These are phyloP conservation scores for Nicotiana otophora DNA, from an alignment of 257 asterid genomes.

Conservation along the genomic window DNA sequence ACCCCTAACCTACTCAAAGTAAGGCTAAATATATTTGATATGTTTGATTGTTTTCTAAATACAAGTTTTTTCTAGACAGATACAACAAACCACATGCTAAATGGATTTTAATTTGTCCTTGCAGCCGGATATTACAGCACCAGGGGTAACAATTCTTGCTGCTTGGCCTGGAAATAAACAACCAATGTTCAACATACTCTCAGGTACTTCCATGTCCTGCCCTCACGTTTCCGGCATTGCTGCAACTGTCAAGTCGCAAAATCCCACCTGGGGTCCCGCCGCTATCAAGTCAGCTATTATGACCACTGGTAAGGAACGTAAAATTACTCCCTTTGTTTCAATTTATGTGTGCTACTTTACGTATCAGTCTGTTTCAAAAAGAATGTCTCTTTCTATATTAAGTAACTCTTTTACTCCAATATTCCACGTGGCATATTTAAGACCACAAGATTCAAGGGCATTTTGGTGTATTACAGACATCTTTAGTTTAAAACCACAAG, in stretches of 20 bases:
- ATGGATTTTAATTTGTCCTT: background rate
- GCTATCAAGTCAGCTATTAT: constrained; percentile 71
- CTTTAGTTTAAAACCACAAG: no score
- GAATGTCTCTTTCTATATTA: no score
- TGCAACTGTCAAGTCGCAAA: constrained; percentile 51
- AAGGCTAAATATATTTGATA: background rate
- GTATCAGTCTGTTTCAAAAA: no score
- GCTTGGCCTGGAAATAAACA: constrained; percentile 62
- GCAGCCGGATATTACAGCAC: constrained; percentile 80
- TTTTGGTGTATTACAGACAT: no score
- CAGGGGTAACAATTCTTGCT: constrained; percentile 70
- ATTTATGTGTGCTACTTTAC: no score
- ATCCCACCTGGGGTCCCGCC: constrained; percentile 56
- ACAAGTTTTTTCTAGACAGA: background rate
- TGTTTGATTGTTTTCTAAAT: background rate
- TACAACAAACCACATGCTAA: background rate
- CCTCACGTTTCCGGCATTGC: constrained; percentile 72
- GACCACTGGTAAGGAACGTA: constrained; percentile 50
- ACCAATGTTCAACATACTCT: constrained; percentile 39
- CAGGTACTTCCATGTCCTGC: constrained; percentile 87
- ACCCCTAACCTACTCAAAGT: constrained; percentile 58
- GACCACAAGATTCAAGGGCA: no score
- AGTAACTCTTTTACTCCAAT: no score
- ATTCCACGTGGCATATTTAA: no score
- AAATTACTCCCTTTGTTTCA: no score